Conservation (phyloP, 225 moss, liverwort and hornwort species). For the Pseudisothecium myosuroides region DNA sequence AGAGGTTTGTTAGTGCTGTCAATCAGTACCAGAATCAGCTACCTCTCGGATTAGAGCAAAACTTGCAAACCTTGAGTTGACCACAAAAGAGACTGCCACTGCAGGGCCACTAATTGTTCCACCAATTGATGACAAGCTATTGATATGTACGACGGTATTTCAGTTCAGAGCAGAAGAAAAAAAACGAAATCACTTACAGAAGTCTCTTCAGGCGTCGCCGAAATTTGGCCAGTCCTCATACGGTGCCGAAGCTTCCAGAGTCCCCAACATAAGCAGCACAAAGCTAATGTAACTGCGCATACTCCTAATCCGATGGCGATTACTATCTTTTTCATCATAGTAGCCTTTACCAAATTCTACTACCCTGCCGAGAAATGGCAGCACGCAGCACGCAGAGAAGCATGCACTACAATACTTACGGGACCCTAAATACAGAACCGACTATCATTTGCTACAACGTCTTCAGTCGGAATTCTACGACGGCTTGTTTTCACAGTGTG, state of each 20-base stretch:
- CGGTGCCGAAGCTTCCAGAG: conserved; percentile 20
- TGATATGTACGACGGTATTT: neutral
- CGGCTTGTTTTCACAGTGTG: neutral
- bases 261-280: conserved; percentile 19
- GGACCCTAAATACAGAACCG: neutral
- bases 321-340: conserved; percentile 1
- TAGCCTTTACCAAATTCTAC: neutral
- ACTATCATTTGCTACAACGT: neutral
- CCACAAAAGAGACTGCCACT: neutral
- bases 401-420: neutral
- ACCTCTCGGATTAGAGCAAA: neutral
- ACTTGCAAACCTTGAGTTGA: neutral
- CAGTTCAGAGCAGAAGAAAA: neutral
- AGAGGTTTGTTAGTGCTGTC: neutral
- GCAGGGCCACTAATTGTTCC: neutral
- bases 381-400: neutral
- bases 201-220: conserved; percentile 24
- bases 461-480: neutral
- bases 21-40: neutral
- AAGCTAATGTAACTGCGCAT: neutral
- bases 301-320: conserved; percentile 8
- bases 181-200: neutral
- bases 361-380: neutral
- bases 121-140: neutral
- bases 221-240: conserved; percentile 18